A percentile compares a stretch with the other conserved stretches of the same genome.
Evolutionary conservation across 805 yeast species (phyloP).

Genomic region (Ogataea pignaliae): DNA sequence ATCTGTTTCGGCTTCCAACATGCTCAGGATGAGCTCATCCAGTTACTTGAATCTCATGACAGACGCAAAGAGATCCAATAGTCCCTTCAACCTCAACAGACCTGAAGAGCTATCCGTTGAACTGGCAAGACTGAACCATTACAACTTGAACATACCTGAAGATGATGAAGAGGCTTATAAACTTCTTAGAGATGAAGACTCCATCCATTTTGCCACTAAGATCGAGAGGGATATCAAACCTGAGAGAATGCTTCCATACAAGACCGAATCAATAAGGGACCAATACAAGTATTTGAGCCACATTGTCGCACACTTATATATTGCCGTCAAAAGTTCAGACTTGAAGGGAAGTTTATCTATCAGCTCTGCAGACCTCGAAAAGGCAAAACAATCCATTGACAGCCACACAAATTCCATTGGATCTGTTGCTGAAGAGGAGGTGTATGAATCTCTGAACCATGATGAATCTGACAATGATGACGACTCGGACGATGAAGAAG

Average conservation of each 20-base stretch:
- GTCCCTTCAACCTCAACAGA: background rate
- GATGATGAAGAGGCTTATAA: constrained; percentile 34
- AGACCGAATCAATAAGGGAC: constrained; percentile 61
- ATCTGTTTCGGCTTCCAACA: constrained; percentile 19
- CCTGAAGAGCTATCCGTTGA: constrained; percentile 15
- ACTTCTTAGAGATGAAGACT: constrained; percentile 18
- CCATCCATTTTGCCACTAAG: constrained; percentile 22
- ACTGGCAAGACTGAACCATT: constrained; percentile 19
- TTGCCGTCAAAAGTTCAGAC: constrained; percentile 72
- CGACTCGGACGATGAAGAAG: constrained; percentile 29
- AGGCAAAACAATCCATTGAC: constrained; percentile 21
- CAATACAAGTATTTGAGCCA: constrained; percentile 72
- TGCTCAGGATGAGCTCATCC: constrained; percentile 11
- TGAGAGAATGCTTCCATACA: constrained; percentile 57
- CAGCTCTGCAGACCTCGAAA: constrained; percentile 62
- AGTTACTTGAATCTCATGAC: constrained; percentile 2
- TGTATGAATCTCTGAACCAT: constrained; percentile 47
- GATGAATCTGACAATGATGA: constrained; percentile 20
- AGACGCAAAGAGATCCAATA: constrained; percentile 2
- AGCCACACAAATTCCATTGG: constrained; percentile 29
- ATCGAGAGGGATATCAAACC: constrained; percentile 18
- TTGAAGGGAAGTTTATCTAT: constrained; percentile 65
- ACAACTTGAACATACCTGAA: constrained; percentile 56
- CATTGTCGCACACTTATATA: constrained; percentile 73
- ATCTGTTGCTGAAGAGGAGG: constrained; percentile 36